These are phyloP conservation scores for Fomitopsis betulina DNA, from an alignment of 1,284 basidiomycete species.

Conservation along the genomic window DNA sequence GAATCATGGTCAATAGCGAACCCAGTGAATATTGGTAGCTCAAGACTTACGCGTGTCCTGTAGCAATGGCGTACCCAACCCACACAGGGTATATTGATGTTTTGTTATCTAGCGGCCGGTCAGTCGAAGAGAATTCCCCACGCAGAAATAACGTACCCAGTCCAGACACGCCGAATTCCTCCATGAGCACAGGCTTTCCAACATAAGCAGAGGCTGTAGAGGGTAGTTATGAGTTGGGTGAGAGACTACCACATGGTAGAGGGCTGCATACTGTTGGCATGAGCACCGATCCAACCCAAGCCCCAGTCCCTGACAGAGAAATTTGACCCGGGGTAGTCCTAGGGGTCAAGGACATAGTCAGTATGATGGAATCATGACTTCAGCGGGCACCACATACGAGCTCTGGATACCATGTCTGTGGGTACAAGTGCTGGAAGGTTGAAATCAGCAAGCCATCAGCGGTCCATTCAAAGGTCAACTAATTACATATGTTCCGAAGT, in stretches of 20 bases:
- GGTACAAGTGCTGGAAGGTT: conserved; percentile 43
- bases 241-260: neutral
- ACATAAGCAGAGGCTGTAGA: conserved; percentile 41
- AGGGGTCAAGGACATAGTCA: neutral
- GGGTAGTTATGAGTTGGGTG: neutral
- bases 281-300: conserved; percentile 47
- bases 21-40: neutral
- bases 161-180: conserved; percentile 49
- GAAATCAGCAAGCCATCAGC: neutral
- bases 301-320: conserved; percentile 48
- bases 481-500: conserved; percentile 51
- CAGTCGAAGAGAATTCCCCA: neutral
- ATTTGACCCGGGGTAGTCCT: conserved; percentile 48
- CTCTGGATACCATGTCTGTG: conserved; percentile 39
- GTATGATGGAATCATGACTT: neutral
- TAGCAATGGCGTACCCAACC: conserved; percentile 44
- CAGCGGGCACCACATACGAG: neutral
- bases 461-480: neutral
- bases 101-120: conserved; percentile 39
- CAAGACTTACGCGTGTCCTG: conserved; percentile 45
- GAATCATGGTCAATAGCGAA: neutral
- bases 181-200: conserved; percentile 48
- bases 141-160: conserved; percentile 26
- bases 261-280: conserved; percentile 34
- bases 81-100: conserved; percentile 45